Base-by-base conservation (phyloP, 2,329 filamentous ascomycete species). In the Penicillium sp. region DNA sequence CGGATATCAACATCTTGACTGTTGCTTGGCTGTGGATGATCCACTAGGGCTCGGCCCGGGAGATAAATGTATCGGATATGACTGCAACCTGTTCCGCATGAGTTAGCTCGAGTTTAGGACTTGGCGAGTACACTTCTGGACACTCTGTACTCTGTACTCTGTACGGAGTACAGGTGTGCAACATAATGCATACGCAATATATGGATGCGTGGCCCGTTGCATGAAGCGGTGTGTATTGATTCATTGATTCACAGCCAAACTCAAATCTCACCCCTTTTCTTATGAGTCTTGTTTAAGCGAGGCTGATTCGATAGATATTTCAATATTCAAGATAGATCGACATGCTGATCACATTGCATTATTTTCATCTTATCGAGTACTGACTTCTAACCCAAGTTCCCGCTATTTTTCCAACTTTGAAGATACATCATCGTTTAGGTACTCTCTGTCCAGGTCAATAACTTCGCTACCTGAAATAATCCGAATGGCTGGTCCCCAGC, bases 181-280 rank as follows among this genome's bases (percentile, higher is more conserved):
- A 8, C 25, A 27, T 32, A 46, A 46, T 32, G 18, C 25, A 52
- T 29, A 6, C 10, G 21, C 16, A 32, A 46, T 32, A 25, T 25
- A 39, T 35, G 25, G 29, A 39, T 46, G 15, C 23, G 31, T 51
- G 27, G 4, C 41, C 45, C 18, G 15, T 37, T 18, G 49, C 59
- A 60, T 54, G 52, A 54, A 61, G 59, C 59, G 54, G 59, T 58
- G 57, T 53, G 40, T 35, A 46, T 32, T 15, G 25, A 48, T 18
- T 18, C 18, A 35, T 23, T 13, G 25, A 48, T 15, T 18, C 18
- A 40, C 29, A 37, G 16, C 12, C 39, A 37, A 45, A 51, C 48
- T 34, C 12, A 16, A 13, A 45, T 29, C 15, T 7, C 10, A 29
- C 25, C 48, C 13, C 21, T 21, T 50, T 7, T 31, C 7, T 40